Evolutionary conservation across 2,329 filamentous ascomycete species (phyloP).

Genomic region (Fusarium sacchari): DNA sequence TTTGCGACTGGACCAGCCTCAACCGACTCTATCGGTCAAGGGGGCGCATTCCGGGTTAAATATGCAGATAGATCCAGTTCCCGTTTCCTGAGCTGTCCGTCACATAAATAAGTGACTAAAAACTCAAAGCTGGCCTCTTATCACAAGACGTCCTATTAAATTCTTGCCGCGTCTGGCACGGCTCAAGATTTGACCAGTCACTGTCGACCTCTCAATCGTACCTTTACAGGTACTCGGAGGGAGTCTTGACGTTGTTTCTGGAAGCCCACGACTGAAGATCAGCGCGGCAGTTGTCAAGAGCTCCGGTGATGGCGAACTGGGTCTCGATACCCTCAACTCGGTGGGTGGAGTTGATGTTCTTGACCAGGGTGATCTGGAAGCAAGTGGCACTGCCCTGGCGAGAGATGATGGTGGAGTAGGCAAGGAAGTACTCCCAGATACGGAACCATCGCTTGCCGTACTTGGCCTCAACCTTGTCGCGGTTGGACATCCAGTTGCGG

Average conservation of each 20-base stretch:
- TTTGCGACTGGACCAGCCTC: conserved; percentile 40
- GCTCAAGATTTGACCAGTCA: neutral
- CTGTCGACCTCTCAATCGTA: neutral
- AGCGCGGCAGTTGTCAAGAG: conserved; percentile 55
- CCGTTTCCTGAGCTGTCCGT: neutral
- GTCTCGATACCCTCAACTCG: conserved; percentile 78
- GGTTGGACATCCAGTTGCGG: conserved; percentile 96
- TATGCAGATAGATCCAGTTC: conserved; percentile 36
- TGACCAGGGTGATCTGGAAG: conserved; percentile 88
- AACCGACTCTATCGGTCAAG: conserved; percentile 14
- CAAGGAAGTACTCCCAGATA: conserved; percentile 95
- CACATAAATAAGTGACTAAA: neutral
- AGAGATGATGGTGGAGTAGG: conserved; percentile 84
- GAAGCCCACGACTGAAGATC: conserved; percentile 50
- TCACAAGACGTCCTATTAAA: neutral
- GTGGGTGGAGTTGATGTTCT: conserved; percentile 93
- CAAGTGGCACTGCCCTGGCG: conserved; percentile 88
- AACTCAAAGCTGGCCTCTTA: conserved; percentile 2
- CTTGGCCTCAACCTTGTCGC: conserved; percentile 91
- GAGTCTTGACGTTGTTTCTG: conserved; percentile 50
- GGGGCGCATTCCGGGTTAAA: conserved; percentile 41
- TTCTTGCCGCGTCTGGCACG: neutral
- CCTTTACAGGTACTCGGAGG: conserved; percentile 44
- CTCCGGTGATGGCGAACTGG: conserved; percentile 76
- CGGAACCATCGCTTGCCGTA: conserved; percentile 97